Base-by-base conservation (phyloP, 2,329 filamentous ascomycete genomes). In the Stachybotrys chlorohalonatus region DNA sequence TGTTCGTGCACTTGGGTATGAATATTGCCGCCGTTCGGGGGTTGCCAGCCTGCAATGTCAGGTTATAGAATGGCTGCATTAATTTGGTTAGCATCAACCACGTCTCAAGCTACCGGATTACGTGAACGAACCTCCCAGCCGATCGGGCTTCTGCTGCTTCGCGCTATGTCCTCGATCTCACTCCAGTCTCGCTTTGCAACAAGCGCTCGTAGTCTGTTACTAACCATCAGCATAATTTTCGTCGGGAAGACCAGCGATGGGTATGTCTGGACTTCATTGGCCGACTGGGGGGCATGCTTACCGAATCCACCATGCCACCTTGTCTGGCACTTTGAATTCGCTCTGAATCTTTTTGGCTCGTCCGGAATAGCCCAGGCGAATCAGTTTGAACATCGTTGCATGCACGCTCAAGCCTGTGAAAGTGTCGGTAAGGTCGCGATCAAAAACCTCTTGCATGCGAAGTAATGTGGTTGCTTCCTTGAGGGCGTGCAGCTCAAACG, bases 261-360 rank as follows among this genome's bases (percentile, higher is more conserved):
- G 9, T 24, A 42, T 42, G 36, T 9, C 13, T 13, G 36, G 13
- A 13, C 36, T 13, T 42, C 9, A 42, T 42, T 9, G 6, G 36
- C 36, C 13, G 36, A 5, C 13, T 9, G 13, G 46, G 15, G 46
- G 46, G 13, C 8, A 42, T 13, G 66, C 77, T 63, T 69, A 84
- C 80, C 82, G 75, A 56, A 84, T 81, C 90, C 93, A 99, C 84
- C 90, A 93, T 59, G 85, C 88, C 32, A 90, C 88, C 71, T 91
- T 95, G 61, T 97, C 94, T 0, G 89, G 84, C 50, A 99, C 86
- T 65, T 91, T 95, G 75, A 99, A 99, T 62, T 97, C 93, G 67
- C 80, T 86, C 68, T 94, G 88, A 4, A 97, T 80, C 71, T 93
- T 96, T 70, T 87, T 88, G 24, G 92, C 92, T 57, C 92, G 83